phyloP scores from a whole-genome alignment of 2,329 filamentous ascomycete genomes.

The Fusarium nygamai region DNA sequence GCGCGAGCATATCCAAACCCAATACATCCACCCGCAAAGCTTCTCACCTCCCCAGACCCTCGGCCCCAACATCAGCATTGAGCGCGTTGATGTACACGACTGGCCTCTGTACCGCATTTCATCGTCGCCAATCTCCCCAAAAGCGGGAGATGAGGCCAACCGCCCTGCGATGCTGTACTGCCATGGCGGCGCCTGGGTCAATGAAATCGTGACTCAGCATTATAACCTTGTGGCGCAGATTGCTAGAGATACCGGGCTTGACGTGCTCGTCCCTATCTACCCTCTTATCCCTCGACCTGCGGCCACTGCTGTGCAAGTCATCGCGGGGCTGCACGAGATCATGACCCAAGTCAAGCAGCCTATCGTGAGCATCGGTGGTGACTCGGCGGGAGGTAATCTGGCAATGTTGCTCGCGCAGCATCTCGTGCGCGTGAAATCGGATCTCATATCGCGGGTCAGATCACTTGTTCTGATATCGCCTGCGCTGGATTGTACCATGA shows the following conservation, averaged over 20 bases:
- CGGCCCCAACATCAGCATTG: background rate
- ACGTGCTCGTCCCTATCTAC: background rate
- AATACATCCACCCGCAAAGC: background rate
- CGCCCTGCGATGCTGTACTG: background rate
- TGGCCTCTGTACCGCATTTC: background rate
- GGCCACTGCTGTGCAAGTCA: background rate
- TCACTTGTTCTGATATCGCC: background rate
- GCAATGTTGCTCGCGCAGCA: background rate
- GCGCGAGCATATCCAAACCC: background rate
- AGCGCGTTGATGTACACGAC: background rate
- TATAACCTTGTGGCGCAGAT: background rate
- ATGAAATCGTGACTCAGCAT: background rate
- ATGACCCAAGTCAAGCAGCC: background rate
- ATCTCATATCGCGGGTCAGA: background rate
- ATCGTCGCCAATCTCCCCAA: background rate
- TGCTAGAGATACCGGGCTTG: background rate
- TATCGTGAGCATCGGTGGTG: background rate
- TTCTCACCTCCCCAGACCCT: background rate
- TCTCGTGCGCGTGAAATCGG: background rate
- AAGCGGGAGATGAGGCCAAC: background rate
- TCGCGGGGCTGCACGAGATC: background rate
- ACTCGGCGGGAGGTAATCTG: background rate
- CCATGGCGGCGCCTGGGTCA: background rate
- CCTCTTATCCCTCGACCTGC: background rate
- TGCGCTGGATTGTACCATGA: background rate